Base-by-base conservation (phyloP, 768 basidiomycete genomes). In the Tephrocybe sp. region DNA sequence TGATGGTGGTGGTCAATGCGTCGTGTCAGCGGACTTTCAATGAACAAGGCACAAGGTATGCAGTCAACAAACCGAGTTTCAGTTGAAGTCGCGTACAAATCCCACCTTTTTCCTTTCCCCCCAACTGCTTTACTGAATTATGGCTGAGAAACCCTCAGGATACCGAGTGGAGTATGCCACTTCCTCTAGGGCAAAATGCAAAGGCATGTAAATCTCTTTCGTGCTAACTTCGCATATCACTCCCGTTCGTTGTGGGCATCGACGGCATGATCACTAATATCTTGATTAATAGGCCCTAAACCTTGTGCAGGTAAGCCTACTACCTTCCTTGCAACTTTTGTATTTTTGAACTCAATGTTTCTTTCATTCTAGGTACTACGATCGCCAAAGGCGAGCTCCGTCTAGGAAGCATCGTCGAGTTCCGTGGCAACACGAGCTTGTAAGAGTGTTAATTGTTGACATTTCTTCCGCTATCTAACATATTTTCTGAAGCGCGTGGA, bases 161-260 rank as follows among this genome's bases (percentile, higher is more conserved):
- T 92, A 92, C 71, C 83, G 89, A 57, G 72, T 92, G 34, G 89
- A 92, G 68, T 90, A 90, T 67, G 83, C 89, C 44, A 52, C 69
- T 37, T 83, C 81, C 49, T 75, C 69, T 51, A 77, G 89, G 51
- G 74, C 88, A 28, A 87, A 87, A 70, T 92, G 89, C 72, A 90
- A 88, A 75, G 89, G 89, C 86, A 52, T 44, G 75, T 65, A 9
- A 27, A 49, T 27, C 15, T 37, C 35, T 16, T 44, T 51, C 30
- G 8, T 43, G 34, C 28, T 19, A 48, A 47, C 38, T 46, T 45
- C 26, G 16, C 25, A 28, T 44, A 37, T 51, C 54, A 44, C 35
- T 53, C 53, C 37, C 56, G 51, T 53, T 57, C 62, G 45, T 65
- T 50, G 52, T 57, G 54, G 57, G 57, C 56, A 53, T 60, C 55